phyloP scores from a whole-genome alignment of 2,329 filamentous ascomycete genomes.

The Fusarium fujikuroi region DNA sequence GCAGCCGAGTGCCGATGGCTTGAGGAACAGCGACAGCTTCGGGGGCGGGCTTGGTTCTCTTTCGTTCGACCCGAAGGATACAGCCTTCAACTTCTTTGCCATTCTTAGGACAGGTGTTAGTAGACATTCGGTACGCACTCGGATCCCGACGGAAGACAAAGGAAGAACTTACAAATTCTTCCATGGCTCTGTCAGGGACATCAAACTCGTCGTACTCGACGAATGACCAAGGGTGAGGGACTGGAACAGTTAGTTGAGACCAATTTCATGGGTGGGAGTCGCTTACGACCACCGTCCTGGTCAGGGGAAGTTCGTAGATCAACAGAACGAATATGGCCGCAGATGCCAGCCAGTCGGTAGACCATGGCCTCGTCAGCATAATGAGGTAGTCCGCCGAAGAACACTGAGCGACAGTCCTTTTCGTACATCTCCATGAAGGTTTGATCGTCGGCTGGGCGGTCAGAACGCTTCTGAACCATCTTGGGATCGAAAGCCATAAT shows the following conservation, averaged over 20 bases:
- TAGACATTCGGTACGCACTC: neutral
- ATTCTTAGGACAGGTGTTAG: constrained; percentile 43
- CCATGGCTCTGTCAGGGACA: constrained; percentile 51
- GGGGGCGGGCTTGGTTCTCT: constrained; percentile 42
- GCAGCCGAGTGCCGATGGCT: neutral
- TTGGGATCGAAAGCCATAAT: constrained; percentile 26
- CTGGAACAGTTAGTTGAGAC: constrained; percentile 28
- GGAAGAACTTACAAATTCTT: constrained; percentile 50
- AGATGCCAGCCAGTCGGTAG: constrained; percentile 49
- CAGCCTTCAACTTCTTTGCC: constrained; percentile 46
- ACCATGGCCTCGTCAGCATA: constrained; percentile 52
- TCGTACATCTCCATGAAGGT: constrained; percentile 50
- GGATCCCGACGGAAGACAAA: neutral
- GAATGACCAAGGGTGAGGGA: constrained; percentile 48
- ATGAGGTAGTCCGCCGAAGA: constrained; percentile 58
- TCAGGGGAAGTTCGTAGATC: constrained; percentile 10
- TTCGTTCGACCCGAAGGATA: constrained; percentile 53
- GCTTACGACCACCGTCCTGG: constrained; percentile 22
- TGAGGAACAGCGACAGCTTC: neutral
- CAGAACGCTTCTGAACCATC: constrained; percentile 8
- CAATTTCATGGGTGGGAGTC: neutral
- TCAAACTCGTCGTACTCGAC: constrained; percentile 54
- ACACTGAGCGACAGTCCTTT: constrained; percentile 59
- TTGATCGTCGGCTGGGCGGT: constrained; percentile 3
- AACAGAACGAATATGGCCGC: constrained; percentile 50